phyloP scores from a whole-genome alignment of 202 grass and related monocot genomes.

The Eragrostis tef region DNA sequence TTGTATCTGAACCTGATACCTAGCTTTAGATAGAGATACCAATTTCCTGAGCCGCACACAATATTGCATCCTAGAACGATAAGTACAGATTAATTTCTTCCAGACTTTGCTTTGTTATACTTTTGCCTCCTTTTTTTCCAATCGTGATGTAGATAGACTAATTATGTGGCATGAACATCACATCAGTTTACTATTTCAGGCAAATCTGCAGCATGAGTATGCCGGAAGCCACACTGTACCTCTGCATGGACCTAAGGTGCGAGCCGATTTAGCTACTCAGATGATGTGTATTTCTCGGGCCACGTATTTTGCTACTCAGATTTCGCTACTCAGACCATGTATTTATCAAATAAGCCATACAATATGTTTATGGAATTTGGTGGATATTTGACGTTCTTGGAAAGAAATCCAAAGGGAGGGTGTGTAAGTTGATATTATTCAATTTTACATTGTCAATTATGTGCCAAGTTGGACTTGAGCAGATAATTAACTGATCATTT shows the following conservation, averaged over 20 bases:
- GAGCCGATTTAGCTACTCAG: no score
- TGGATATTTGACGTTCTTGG: constrained; percentile 64
- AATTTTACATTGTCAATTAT: constrained; percentile 31
- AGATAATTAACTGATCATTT: constrained; percentile 5
- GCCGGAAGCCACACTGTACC: neutral
- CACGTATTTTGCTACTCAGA: no score
- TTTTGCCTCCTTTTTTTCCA: constrained; percentile 9
- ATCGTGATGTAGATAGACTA: neutral
- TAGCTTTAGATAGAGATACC: constrained; percentile 26
- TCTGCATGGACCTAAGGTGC: constrained; percentile 60
- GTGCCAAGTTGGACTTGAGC: neutral
- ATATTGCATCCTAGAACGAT: constrained; percentile 21
- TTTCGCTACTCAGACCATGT: no score
- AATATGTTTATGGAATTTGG: constrained; percentile 76
- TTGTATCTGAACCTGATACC: constrained; percentile 39
- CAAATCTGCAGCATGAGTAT: constrained; percentile 88
- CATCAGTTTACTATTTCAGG: constrained; percentile 54
- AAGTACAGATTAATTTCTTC: neutral
- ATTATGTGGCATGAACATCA: constrained; percentile 18
- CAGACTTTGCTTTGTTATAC: neutral
- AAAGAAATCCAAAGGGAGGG: constrained; percentile 84
- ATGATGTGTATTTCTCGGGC: no score
- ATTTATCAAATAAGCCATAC: constrained; percentile 91
- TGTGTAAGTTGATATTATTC: constrained; percentile 81
- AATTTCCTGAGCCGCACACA: constrained; percentile 32